Base-by-base conservation (phyloP, 768 basidiomycete species). In the Rhizopogon vulgaris region DNA sequence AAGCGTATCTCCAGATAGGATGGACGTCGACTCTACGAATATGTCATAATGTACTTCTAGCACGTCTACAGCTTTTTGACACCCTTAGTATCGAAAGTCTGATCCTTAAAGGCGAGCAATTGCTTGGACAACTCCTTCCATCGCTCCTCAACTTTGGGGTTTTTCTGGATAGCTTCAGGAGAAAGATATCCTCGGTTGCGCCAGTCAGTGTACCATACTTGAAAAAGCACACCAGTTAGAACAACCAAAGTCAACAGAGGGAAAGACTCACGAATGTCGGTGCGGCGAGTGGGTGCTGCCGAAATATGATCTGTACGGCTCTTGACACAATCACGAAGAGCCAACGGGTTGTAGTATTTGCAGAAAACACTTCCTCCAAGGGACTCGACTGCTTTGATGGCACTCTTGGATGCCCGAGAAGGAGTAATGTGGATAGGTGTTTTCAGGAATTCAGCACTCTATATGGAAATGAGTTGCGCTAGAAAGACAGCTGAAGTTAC, bases 321-420 rank as follows among this genome's bases (percentile, higher is more conserved):
- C 58, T 87, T 82, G 56, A 91, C 68, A 55, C 82, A 86, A 60
- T 93, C 90, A 36, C 83, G 80, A 43, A 98, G 78, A 1, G 90
- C 85, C 32, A 96, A 77, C 17, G 78, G 69, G 69, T 98, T 98
- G 72, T 95, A 93, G 67, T 90, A 95, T 63, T 90, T 87, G 72
- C 93, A 94, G 41, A 87, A 82, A 34, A 97, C 82, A 43, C 81
- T 80, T 24, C 95, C 95, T 22, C 94, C 92, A 9, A 73, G 76
- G 15, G 73, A 73, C 65, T 97, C 91, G 50, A 99, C 83, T 0
- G 93, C 90, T 48, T 77, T 65, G 52, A 97, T 90, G 9, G 96
- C 94, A 43, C 80, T 80, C 64, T 88, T 82, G 22, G 92, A 94
- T 8, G 90, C 95, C 54, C 89, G 80, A 3, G 93, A 90, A 17